Conservation (phyloP, 2,329 filamentous ascomycete species). For the Chaetomium olivaceum region DNA sequence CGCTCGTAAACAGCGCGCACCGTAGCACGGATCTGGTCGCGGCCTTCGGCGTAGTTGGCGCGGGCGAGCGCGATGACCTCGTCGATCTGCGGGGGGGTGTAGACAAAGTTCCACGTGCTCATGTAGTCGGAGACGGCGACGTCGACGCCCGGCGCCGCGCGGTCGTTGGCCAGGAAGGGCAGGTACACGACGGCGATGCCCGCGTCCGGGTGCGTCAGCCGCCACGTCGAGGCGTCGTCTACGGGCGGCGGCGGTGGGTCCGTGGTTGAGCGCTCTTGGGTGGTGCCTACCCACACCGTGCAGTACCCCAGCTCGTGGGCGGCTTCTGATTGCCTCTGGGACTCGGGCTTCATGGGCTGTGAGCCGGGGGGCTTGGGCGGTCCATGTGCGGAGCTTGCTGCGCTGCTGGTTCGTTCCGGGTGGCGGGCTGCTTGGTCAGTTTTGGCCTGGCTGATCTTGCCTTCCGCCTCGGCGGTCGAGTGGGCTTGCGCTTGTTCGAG, state of each 20-base stretch:
- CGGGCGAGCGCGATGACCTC: conserved; percentile 77
- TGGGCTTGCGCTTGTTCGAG: conserved; percentile 68
- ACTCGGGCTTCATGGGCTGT: conserved; percentile 27
- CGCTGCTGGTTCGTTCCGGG: conserved; percentile 33
- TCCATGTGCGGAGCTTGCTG: conserved; percentile 27
- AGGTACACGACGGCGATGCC: conserved; percentile 90
- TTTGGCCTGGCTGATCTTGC: conserved; percentile 64
- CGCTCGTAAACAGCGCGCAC: conserved; percentile 90
- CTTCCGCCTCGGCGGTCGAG: conserved; percentile 59
- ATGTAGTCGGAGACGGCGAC: conserved; percentile 82
- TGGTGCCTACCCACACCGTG: conserved; percentile 92
- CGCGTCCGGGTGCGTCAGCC: conserved; percentile 72
- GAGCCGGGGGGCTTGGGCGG: neutral
- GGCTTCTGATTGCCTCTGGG: conserved; percentile 42
- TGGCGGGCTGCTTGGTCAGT: conserved; percentile 44
- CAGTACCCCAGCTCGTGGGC: conserved; percentile 78
- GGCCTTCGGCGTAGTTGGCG: conserved; percentile 84
- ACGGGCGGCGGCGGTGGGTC: conserved; percentile 55
- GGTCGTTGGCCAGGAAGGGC: conserved; percentile 80
- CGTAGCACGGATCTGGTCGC: conserved; percentile 73
- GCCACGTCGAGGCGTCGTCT: conserved; percentile 65
- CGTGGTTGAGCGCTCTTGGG: conserved; percentile 65
- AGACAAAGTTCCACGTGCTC: conserved; percentile 97
- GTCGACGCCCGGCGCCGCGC: conserved; percentile 72
- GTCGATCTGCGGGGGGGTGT: conserved; percentile 87